Evolutionary conservation across 805 yeast genomes (phyloP), one percentile per base, ranked within the genome.

Genomic region (Wickerhamomyces silvicola): DNA sequence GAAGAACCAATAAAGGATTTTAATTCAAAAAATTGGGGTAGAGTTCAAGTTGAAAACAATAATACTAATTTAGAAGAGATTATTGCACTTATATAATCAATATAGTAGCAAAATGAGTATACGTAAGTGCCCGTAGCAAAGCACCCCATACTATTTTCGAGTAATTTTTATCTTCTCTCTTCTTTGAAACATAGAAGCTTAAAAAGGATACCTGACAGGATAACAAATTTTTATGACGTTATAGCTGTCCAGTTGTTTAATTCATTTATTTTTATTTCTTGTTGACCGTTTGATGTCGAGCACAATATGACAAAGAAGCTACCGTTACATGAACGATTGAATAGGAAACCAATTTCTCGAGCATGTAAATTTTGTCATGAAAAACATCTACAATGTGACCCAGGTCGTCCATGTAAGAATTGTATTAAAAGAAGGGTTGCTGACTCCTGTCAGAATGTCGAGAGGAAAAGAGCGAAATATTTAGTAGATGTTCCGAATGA

Each of bases 291-390:
- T n/a, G n/a, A n/a, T n/a, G n/a, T n/a, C n/a, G n/a, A n/a, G n/a
- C n/a, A 27, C 30, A 19, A 24, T 9, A 80, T 80, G 87, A 80
- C 88, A 0, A 77, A 75, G 50, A 69, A 64, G 41, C 68, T 80
- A 16, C 65, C 78, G 2, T 54, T 57, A 10, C 70, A 66, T 32
- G 70, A 77, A 43, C 78, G 74, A 48, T 60, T 58, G 25, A 59
- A 56, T 23, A 56, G 90, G 27, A 73, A 66, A 41, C 85, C 87
- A 5, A 75, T 81, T 2, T 59, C 72, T 7, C 66, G 80, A 28
- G 92, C 90, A 2, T 81, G 92, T 48, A 66, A 66, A 13, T 78
- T 79, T 49, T 81, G 90, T 52, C 86, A 81, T 48, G 57, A 66
- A 17, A 81, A 81, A 42, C 92, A 81, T 46, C 62, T 81, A 10